Percentiles rank a stretch among this genome's conserved stretches.
Conservation (phyloP, 2,329 filamentous ascomycete species). For the Xylariaceae sp. region DNA sequence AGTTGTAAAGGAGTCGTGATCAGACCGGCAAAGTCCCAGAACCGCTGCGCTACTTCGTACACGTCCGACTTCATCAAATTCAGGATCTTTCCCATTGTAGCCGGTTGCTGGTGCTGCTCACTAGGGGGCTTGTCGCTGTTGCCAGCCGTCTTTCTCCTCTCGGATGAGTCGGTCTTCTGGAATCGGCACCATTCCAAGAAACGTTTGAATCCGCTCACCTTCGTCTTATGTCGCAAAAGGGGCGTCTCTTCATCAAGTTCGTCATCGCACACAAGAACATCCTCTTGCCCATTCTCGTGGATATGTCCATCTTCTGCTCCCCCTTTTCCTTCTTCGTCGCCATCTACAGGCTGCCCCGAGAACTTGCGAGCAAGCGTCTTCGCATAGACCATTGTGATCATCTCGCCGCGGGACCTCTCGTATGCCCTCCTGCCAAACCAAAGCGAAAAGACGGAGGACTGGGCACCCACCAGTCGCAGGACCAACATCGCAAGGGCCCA, state of each 20-base stretch:
- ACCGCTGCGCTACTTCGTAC: slow-evolving; percentile 75
- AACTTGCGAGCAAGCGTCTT: slow-evolving; percentile 66
- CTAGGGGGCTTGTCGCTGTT: too few species aligned
- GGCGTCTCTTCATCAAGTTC: slow-evolving; percentile 19
- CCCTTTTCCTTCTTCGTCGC: slow-evolving; percentile 17
- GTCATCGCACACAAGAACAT: slow-evolving; percentile 1
- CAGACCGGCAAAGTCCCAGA: slow-evolving; percentile 81
- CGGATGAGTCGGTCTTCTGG: slow-evolving; percentile 15
- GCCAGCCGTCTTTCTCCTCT: slow-evolving; percentile 24
- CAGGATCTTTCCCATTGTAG: slow-evolving; percentile 84
- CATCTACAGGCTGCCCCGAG: slow-evolving; percentile 36
- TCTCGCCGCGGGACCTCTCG: slow-evolving; percentile 76
- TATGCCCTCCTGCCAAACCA: slow-evolving; percentile 85
- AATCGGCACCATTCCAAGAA: slow-evolving; percentile 24
- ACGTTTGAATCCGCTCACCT: slow-evolving; percentile 25
- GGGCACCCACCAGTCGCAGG: slow-evolving; percentile 55
- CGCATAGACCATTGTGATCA: slow-evolving; percentile 80
- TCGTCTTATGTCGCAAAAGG: slow-evolving; percentile 19
- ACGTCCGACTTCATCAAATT: slow-evolving; percentile 80
- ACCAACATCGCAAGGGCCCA: slow-evolving; percentile 60
- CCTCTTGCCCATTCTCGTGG: slow-evolving; percentile 5
- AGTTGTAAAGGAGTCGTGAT: slow-evolving; percentile 72
- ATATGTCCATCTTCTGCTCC: slow-evolving; percentile 2
- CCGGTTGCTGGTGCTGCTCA: too few species aligned
- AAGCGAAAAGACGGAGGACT: slow-evolving; percentile 62